Evolutionary conservation across 2,329 filamentous ascomycete species (phyloP), one percentile per base, ranked within the genome.

Genomic region (Apiospora malaysiana): DNA sequence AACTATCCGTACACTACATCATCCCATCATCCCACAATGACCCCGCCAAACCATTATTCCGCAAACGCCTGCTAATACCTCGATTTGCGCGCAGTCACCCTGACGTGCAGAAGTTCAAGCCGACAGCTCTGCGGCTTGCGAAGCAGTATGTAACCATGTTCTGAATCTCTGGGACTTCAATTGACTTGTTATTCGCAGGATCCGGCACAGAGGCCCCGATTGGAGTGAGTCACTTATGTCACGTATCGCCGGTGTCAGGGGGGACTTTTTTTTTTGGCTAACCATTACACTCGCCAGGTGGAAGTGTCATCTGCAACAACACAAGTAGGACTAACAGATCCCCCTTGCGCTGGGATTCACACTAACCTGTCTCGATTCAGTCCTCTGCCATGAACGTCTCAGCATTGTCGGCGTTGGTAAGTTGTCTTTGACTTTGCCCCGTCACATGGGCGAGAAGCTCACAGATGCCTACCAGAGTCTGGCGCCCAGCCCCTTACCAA

Each of bases 201-300:
- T 98, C 81, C 94, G 97, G 78, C 96, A 99, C 85, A 92, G 96
- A 83, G 96, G 96, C 78, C 96, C 96, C 79, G 96, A 99, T 87
- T 99, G 96, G 96, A 97, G 94, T 96, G 87, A 92, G 93, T 90
- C 78, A 73, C 75, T 70, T 72, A 14, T 16, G 42, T 25, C 9
- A 16, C 42, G 42, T 45, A 27, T 63, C 37, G 5, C n/a, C 37
- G 40, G 40, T 63, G 21, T 18, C 21, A 69, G 21, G 47, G n/a
- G 32, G 2, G 42, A 37, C 23, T 40, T n/a, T 59, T 23, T 59
- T 40, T n/a, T 59, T 23, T 59, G 46, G 45, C 73, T 77, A 72
- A 81, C 75, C 72, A 51, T 71, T 70, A 70, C 71, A 63, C 68
- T 68, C 67, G 71, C 78, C 78, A 96, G 93, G 94, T 81, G 96